Evolutionary conservation across 2,329 filamentous ascomycete genomes (phyloP).

Genomic region (Zymoseptoria pseudotritici): DNA sequence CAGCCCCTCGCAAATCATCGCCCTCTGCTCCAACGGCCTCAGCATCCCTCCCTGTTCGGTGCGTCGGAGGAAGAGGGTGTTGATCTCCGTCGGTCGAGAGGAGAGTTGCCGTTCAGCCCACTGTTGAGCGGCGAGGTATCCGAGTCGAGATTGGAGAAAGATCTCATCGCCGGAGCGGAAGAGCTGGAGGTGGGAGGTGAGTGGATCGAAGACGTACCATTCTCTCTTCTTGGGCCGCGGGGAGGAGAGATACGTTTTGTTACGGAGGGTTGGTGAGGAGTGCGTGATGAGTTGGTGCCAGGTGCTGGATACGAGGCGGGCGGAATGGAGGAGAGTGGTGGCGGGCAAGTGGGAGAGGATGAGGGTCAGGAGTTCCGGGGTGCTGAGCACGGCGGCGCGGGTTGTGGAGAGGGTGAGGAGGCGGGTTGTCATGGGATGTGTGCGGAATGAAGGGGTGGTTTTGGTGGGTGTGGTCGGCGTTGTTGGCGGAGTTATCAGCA

Average conservation of each 20-base stretch:
- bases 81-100: background rate
- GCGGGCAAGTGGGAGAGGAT: conserved; percentile 9
- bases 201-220: background rate
- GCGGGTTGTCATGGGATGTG: conserved; percentile 12
- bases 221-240: background rate
- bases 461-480: background rate
- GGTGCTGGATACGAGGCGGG: conserved; percentile 17
- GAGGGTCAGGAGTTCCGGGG: conserved; percentile 13
- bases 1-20: background rate
- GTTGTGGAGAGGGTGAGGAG: background rate
- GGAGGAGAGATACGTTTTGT: background rate
- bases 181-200: background rate
- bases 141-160: background rate
- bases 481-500: background rate
- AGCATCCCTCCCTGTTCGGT: background rate
- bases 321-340: conserved; percentile 3
- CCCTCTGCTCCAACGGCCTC: background rate
- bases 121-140: too few relatives aligned
- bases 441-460: background rate
- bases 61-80: background rate
- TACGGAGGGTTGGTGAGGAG: background rate
- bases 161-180: background rate
- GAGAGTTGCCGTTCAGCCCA: background rate
- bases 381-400: conserved; percentile 10
- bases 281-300: conserved; percentile 7